Evolutionary conservation across 2,329 filamentous ascomycete species (phyloP).

Genomic region (Annulohypoxylon truncatum): DNA sequence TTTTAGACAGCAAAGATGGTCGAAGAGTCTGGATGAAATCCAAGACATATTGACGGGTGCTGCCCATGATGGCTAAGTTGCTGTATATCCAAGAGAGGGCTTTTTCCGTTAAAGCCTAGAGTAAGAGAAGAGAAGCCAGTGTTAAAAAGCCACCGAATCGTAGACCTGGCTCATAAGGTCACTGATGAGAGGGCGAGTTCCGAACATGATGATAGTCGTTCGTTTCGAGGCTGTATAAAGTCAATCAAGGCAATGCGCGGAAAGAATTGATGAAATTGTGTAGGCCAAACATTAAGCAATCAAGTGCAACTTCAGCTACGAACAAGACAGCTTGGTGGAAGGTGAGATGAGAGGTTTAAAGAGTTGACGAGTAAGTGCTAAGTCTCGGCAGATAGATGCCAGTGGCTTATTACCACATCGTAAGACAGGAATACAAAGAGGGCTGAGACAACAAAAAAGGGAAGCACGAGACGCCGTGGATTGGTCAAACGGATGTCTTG

Average conservation of each 20-base stretch:
- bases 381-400: constrained; percentile 2
- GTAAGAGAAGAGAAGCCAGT: constrained; percentile 25
- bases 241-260: constrained; percentile 23
- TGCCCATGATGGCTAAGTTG: constrained; percentile 48
- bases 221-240: constrained; percentile 32
- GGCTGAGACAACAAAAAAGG: constrained; percentile 30
- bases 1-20: constrained; percentile 68
- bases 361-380: background rate
- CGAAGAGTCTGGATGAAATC: constrained; percentile 62
- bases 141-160: constrained; percentile 41
- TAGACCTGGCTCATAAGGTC: constrained; percentile 45
- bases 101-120: constrained; percentile 18
- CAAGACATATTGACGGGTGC: constrained; percentile 52
- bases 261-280: constrained; percentile 24
- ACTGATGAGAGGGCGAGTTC: constrained; percentile 32
- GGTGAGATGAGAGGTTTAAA: constrained; percentile 25
- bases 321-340: constrained; percentile 24
- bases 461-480: constrained; percentile 1
- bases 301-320: constrained; percentile 11
- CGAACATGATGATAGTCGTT: constrained; percentile 42
- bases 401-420: background rate
- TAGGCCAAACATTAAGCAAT: constrained; percentile 16
- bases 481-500: constrained; percentile 2
- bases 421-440: constrained; percentile 24
- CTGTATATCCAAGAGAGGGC: background rate